Base-by-base conservation (phyloP, 2,329 filamentous ascomycete genomes). In the Cladophialophora exuberans region DNA sequence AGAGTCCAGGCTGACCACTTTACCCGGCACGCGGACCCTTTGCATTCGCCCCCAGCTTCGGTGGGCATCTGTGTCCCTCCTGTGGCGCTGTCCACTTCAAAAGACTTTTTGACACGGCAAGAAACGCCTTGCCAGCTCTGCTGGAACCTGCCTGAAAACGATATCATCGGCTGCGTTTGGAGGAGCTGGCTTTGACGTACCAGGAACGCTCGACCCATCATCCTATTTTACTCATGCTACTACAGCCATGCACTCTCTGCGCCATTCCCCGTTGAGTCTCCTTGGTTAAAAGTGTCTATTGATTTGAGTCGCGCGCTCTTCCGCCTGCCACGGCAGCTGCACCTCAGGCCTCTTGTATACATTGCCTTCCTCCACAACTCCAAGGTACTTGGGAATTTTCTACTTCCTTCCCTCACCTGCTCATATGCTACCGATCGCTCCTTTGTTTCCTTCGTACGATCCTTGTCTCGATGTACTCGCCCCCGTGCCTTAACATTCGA, bases 141-240 rank as follows among this genome's bases (percentile, higher is more conserved):
- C 43, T 47, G 35, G 54, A 50, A 45, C 52, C 23, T 47, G 50
- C 50, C 50, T 38, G 52, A 57, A 57, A 38, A 53, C 46, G 54
- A 48, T 33, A 42, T 51, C 51, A 33, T 39, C 49, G 46, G 36
- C 52, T 26, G 57, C 35, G 53, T 47, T 36, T 50, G 41, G 54
- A 60, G 58, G 54, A 55, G 54, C 56, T 56, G 36, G 43, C 50
- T 55, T 59, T 57, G 47, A 57, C 58, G 51, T 60, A 57, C 54
- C 54, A 57, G 55, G 54, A 39, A 60, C 49, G 33, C 46, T 49
- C 22, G 54, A 53, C 50, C 54, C 57, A 52, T 54, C 52, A n/a
- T n/a, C n/a, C n/a, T 22, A 22, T 42, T 42, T n/a, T n/a, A n/a
- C n/a, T n/a, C n/a, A n/a, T n/a, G n/a, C n/a, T 33, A 47, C 43